Percentiles rank a stretch among this genome's conserved stretches.
Conservation (phyloP, 345 rosid species). For the Clausena lansium region DNA sequence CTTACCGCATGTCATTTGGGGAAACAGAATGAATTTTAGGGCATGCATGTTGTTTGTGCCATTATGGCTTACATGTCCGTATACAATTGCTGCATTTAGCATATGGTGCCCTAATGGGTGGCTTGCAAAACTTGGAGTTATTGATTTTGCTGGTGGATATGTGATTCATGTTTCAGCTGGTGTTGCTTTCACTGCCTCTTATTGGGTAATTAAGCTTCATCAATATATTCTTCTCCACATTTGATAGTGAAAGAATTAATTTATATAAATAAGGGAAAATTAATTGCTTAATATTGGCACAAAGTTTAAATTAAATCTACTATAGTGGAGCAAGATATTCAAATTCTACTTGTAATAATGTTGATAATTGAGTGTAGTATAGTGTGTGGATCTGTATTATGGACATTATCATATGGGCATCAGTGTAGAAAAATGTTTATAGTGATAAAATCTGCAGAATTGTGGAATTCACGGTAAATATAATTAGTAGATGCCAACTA, state of each 20-base stretch:
- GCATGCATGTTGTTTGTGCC: constrained; percentile 58
- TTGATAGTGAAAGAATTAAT: too few relatives aligned
- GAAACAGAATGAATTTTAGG: constrained; percentile 52
- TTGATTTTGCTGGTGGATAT: constrained; percentile 51
- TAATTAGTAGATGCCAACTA: fast-evolving
- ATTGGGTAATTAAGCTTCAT: constrained; percentile 34
- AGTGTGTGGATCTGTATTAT: too few relatives aligned
- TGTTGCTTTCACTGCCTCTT: constrained; percentile 53
- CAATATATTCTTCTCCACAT: too few relatives aligned
- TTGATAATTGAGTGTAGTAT: not conserved
- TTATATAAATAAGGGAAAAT: fast-evolving
- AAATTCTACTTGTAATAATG: too few relatives aligned
- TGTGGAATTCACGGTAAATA: too few relatives aligned
- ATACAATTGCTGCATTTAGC: constrained; percentile 38
- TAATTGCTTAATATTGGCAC: too few relatives aligned
- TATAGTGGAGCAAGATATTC: too few relatives aligned
- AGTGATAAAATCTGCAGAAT: too few relatives aligned
- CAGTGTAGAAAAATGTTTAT: too few relatives aligned
- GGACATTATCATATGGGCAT: too few relatives aligned
- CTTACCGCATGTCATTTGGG: constrained; percentile 46
- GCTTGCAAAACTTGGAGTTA: constrained; percentile 47
- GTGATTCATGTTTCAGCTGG: constrained; percentile 58
- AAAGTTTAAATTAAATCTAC: too few relatives aligned
- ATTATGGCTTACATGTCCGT: constrained; percentile 42
- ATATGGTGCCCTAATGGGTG: constrained; percentile 52